Evolutionary conservation across 805 yeast genomes (phyloP), one percentile per base, ranked within the genome.

Genomic region (Candida ascalaphidarum): DNA sequence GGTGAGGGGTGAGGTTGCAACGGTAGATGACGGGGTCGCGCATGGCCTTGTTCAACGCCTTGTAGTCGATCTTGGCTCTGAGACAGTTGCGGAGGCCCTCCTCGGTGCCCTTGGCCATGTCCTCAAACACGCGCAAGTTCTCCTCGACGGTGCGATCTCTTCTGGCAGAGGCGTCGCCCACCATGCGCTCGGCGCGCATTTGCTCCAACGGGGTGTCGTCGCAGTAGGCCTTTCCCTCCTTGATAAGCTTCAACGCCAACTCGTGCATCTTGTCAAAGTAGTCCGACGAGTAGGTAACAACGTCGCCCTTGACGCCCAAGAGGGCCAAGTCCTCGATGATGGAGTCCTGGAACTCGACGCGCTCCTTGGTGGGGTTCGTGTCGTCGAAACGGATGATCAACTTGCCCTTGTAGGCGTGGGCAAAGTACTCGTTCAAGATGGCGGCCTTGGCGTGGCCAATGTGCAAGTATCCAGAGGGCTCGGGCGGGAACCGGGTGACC

Each of bases 381-480:
- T 92, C 99, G 58, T 92, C 99, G 56, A 92, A 92, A 63, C 99
- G 78, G 50, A 92, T 80, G 50, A 92, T 86, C 55, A 92, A 74
- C 62, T 92, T 92, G 55, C 99, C 99, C 50, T 92, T 81, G 71
- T 89, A 92, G 51, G 75, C 81, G 46, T 84, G 79, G 27, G 99
- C 98, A 65, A 92, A 89, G 65, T 88, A 89, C 61, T 92, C 92
- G 66, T 92, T 92, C 54, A 92, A 72, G 34, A 92, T 70, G 31
- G 99, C 99, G 37, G 98, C 98, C 62, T 92, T 92, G 36, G 95
- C 98, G 55, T 92, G 99, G 44, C 99, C 99, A 61, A 92, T 92
- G 62, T 92, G 99, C 61, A 92, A 72, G 61, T 88, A 92, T 64
- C 99, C 99, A 63, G 95, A 83, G 35, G 99, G 99, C 67, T 92